These are phyloP conservation scores for Pyronema domesticum DNA, from an alignment of 495 filamentous ascomycete species.

Conservation along the genomic window DNA sequence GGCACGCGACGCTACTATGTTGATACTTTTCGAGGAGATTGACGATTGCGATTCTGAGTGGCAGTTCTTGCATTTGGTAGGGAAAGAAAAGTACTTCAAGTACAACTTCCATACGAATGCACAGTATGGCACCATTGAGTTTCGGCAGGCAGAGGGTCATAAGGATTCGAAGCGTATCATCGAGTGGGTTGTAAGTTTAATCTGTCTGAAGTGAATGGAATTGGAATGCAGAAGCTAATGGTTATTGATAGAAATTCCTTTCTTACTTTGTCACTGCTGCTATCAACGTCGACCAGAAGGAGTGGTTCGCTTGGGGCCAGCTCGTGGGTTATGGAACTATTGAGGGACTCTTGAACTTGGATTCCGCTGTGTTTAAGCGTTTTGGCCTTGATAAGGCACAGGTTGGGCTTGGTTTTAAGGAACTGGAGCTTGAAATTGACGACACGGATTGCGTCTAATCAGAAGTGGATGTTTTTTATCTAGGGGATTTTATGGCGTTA, in stretches of 20 bases:
- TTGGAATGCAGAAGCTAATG: neutral
- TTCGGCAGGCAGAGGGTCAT: conserved; percentile 16
- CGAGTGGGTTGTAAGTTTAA: conserved; percentile 9
- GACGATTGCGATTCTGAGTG: conserved; percentile 1
- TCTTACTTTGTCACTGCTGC: neutral
- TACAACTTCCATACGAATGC: conserved; percentile 16
- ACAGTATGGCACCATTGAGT: conserved; percentile 18
- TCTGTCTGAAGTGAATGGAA: neutral
- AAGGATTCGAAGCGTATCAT: conserved; percentile 7
- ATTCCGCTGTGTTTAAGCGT: neutral
- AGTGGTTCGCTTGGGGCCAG: neutral
- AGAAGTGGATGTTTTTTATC: too few species aligned
- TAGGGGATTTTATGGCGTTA: too few species aligned
- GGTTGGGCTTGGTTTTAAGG: too few species aligned
- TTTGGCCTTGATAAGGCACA: too few species aligned
- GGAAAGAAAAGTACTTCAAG: conserved; percentile 19
- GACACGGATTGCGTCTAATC: too few species aligned
- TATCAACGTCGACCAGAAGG: neutral
- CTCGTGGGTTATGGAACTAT: neutral
- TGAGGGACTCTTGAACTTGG: neutral
- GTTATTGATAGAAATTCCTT: neutral
- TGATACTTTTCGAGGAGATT: conserved; percentile 2
- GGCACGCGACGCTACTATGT: conserved; percentile 5
- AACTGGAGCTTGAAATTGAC: too few species aligned
- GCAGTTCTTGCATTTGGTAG: conserved; percentile 13